phyloP scores from a whole-genome alignment of 1,284 basidiomycete genomes.

The Cerioporus squamosus region DNA sequence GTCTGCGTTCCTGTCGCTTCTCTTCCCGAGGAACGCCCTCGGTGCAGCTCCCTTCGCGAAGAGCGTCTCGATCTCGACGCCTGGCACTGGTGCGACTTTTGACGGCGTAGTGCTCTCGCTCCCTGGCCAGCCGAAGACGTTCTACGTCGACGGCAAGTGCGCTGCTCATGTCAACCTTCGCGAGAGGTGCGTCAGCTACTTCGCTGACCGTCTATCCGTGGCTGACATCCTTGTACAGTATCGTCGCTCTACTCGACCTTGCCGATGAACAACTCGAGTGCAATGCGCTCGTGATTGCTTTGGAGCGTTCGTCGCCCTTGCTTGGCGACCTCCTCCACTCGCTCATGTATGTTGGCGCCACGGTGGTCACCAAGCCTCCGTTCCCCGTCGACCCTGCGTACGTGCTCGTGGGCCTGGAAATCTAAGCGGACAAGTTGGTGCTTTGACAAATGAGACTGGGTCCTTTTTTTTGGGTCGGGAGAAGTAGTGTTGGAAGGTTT shows the following conservation, averaged over 20 bases:
- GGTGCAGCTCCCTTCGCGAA: slow-evolving; percentile 69
- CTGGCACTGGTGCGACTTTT: slow-evolving; percentile 67
- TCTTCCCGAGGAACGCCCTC: slow-evolving; percentile 75
- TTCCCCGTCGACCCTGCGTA: slow-evolving; percentile 73
- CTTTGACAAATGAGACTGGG: neutral
- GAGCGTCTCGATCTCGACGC: slow-evolving; percentile 72
- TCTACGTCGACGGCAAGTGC: slow-evolving; percentile 83
- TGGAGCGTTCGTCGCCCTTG: slow-evolving; percentile 62
- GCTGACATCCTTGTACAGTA: slow-evolving; percentile 45
- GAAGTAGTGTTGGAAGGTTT: slow-evolving; percentile 5
- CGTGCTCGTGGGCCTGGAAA: slow-evolving; percentile 78
- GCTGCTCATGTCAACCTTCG: slow-evolving; percentile 75
- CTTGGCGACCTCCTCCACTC: slow-evolving; percentile 73
- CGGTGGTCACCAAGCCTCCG: slow-evolving; percentile 74
- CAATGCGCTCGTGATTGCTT: slow-evolving; percentile 74
- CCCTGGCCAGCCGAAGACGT: slow-evolving; percentile 69
- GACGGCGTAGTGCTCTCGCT: slow-evolving; percentile 77
- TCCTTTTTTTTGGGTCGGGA: neutral
- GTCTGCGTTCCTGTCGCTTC: slow-evolving; percentile 70
- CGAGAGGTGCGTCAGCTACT: slow-evolving; percentile 62
- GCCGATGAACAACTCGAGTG: slow-evolving; percentile 80
- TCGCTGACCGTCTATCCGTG: slow-evolving; percentile 1
- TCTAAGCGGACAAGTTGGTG: slow-evolving; percentile 40
- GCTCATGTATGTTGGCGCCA: slow-evolving; percentile 83
- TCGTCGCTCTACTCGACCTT: slow-evolving; percentile 81